phyloP scores from a whole-genome alignment of 352 stramenopile species.

The Blastocystis sp. region DNA sequence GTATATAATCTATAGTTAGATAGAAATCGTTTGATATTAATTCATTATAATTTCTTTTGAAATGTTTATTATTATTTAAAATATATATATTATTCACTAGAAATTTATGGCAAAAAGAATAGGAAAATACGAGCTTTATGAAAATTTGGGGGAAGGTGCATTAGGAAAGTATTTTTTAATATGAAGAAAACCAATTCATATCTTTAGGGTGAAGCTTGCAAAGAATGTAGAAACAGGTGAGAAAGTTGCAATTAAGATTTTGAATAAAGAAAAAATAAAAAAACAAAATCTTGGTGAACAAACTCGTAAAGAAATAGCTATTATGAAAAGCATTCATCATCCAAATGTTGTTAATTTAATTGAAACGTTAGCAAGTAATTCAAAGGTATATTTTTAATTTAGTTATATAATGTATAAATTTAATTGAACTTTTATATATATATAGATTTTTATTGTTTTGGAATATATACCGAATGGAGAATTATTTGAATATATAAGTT shows the following conservation, averaged over 20 bases:
- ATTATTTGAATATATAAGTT: constrained; percentile 95
- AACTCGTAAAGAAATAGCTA: constrained; percentile 92
- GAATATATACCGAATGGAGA: constrained; percentile 49
- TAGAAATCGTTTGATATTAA: too few relatives aligned
- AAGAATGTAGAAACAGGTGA: constrained; percentile 78
- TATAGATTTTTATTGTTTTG: constrained; percentile 76
- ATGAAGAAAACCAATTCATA: not conserved
- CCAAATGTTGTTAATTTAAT: constrained; percentile 59
- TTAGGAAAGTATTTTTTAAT: constrained; percentile 63
- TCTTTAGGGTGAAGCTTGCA: constrained; percentile 68
- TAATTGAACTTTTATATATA: constrained; percentile 44
- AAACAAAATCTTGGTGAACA: constrained; percentile 90
- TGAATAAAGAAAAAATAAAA: constrained; percentile 92
- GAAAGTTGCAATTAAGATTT: constrained; percentile 81
- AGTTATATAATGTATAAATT: constrained; percentile 13
- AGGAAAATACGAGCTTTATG: constrained; percentile 84
- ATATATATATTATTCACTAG: too few relatives aligned
- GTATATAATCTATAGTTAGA: too few relatives aligned
- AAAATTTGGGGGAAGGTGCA: constrained; percentile 78
- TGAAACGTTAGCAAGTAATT: constrained; percentile 46
- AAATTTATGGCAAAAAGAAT: constrained; percentile 39
- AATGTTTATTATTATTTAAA: too few relatives aligned
- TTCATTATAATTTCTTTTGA: too few relatives aligned
- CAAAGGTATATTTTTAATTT: constrained; percentile 1
- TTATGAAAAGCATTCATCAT: constrained; percentile 81